Evolutionary conservation across 176 grass and related monocot genomes (phyloP).

Genomic region (Oryza nivara): DNA sequence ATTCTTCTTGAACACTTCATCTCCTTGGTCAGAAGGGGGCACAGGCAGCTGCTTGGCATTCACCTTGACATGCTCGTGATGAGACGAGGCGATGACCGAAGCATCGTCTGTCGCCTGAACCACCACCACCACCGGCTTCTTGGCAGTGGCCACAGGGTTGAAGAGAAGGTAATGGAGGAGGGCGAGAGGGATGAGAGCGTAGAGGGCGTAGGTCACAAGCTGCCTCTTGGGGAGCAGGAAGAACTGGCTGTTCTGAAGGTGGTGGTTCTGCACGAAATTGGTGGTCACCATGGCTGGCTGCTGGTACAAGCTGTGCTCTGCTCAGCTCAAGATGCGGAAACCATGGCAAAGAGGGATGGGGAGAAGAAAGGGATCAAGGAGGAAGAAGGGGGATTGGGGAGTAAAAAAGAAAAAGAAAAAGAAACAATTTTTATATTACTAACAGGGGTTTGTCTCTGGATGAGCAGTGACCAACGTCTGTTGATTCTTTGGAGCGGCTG

Average conservation of each 20-base stretch:
- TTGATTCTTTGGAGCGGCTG: background rate
- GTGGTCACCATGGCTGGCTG: slow-evolving; percentile 45
- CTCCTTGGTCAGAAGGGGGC: background rate
- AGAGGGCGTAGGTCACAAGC: slow-evolving; percentile 56
- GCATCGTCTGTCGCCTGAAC: background rate
- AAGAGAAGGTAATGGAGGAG: slow-evolving; percentile 73
- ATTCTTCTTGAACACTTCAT: background rate
- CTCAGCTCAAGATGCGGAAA: slow-evolving; percentile 12
- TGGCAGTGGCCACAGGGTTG: slow-evolving; percentile 23
- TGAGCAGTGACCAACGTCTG: background rate
- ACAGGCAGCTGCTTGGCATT: slow-evolving; percentile 5
- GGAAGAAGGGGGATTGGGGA: background rate
- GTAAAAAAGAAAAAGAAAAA: background rate
- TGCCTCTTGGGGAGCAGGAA: slow-evolving; percentile 38
- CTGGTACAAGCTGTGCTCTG: background rate
- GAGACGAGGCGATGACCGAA: background rate
- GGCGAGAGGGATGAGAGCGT: slow-evolving; percentile 56
- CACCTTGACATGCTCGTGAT: background rate
- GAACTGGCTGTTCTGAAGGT: slow-evolving; percentile 32
- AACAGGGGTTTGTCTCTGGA: too few species aligned
- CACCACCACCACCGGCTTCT: background rate
- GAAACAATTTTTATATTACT: background rate
- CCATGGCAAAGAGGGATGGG: background rate
- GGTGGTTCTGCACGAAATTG: slow-evolving; percentile 38
- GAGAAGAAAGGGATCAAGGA: background rate